phyloP scores from a whole-genome alignment of 2,329 filamentous ascomycete species.

The Penicillium sp. region DNA sequence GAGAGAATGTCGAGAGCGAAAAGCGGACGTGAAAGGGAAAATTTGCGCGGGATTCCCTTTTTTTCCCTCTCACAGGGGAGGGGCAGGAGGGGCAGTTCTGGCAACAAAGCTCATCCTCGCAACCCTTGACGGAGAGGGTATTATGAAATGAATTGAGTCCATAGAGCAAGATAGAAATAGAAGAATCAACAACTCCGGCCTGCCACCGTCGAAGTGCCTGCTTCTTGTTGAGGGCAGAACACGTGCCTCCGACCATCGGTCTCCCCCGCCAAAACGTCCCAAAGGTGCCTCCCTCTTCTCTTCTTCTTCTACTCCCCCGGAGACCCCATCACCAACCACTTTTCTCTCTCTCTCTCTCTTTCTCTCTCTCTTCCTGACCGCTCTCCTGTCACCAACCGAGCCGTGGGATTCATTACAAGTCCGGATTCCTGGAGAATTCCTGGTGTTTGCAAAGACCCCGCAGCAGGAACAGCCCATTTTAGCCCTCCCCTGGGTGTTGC shows the following conservation, averaged over 20 bases:
- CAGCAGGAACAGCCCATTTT: slow-evolving; percentile 16
- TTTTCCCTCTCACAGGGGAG: slow-evolving; percentile 20
- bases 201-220: background rate
- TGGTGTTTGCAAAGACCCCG: slow-evolving; percentile 21
- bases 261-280: slow-evolving; percentile 26
- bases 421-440: slow-evolving; percentile 17
- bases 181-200: no score
- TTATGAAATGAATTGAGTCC: background rate
- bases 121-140: background rate
- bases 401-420: slow-evolving; percentile 15
- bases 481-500: slow-evolving; percentile 13
- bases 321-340: slow-evolving; percentile 12
- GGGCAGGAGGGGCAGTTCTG: slow-evolving; percentile 26
- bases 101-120: slow-evolving; percentile 3
- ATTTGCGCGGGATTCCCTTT: slow-evolving; percentile 19
- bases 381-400: slow-evolving; percentile 3
- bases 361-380: background rate
- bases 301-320: slow-evolving; percentile 15
- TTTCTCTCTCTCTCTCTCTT: slow-evolving; percentile 8
- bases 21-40: slow-evolving; percentile 23
- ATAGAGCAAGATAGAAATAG: background rate
- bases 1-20: slow-evolving; percentile 10
- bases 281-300: slow-evolving; percentile 14
- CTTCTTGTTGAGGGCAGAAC: slow-evolving; percentile 19
- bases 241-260: slow-evolving; percentile 38